Conservation (phyloP, 2,329 filamentous ascomycete genomes). For the Corinectria fuckeliana region DNA sequence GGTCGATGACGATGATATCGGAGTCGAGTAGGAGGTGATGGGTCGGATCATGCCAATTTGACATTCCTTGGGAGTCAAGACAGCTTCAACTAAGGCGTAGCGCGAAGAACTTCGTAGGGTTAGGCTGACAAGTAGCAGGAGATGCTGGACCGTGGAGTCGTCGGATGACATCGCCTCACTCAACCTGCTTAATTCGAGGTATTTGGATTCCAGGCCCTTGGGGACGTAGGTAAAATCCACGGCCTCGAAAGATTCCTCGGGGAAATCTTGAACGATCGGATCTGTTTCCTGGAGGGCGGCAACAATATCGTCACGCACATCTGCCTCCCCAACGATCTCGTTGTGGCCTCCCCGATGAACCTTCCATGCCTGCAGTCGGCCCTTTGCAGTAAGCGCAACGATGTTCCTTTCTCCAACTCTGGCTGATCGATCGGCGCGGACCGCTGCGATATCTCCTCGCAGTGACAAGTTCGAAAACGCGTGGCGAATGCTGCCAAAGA, state of each 20-base stretch:
- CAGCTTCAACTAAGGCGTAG: slow-evolving; percentile 79
- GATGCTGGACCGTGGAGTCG: slow-evolving; percentile 60
- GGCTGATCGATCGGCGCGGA: slow-evolving; percentile 74
- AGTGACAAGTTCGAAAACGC: slow-evolving; percentile 73
- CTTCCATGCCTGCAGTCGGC: slow-evolving; percentile 84
- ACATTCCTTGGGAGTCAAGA: slow-evolving; percentile 60
- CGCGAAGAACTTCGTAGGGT: slow-evolving; percentile 59
- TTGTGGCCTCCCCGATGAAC: slow-evolving; percentile 87
- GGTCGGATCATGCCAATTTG: slow-evolving; percentile 72
- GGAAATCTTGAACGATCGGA: slow-evolving; percentile 54
- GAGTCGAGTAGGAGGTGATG: slow-evolving; percentile 68
- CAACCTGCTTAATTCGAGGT: slow-evolving; percentile 57
- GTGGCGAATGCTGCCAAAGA: slow-evolving; percentile 83
- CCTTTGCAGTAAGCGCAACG: slow-evolving; percentile 78
- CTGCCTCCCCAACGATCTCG: slow-evolving; percentile 73
- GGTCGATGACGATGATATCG: slow-evolving; percentile 49
- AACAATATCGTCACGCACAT: slow-evolving; percentile 70
- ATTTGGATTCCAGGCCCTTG: slow-evolving; percentile 57
- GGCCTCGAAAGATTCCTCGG: slow-evolving; percentile 70
- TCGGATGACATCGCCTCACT: slow-evolving; percentile 57
- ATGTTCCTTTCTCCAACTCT: slow-evolving; percentile 85
- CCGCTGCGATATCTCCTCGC: slow-evolving; percentile 80
- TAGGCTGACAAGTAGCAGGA: slow-evolving; percentile 68
- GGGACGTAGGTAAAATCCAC: slow-evolving; percentile 80
- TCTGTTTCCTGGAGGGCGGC: slow-evolving; percentile 65